Evolutionary conservation across 345 rosid genomes (phyloP), one percentile per base, ranked within the genome.

Genomic region (Eutrema japonicum): DNA sequence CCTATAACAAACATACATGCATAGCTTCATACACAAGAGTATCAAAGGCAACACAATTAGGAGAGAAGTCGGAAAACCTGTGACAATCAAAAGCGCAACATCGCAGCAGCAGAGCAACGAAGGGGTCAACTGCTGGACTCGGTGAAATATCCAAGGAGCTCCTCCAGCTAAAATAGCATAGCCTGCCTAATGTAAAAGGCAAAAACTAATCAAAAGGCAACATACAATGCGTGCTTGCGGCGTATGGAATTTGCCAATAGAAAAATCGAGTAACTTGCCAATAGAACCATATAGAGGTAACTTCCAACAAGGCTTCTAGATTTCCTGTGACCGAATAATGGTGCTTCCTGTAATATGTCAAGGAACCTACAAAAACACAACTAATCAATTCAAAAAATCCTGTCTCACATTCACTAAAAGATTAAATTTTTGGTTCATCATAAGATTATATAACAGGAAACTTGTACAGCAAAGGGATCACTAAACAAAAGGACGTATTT

Each of bases 331-430:
- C 94, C 97, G n/a, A 89, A 85, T 46, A 93, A 75, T 57, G 98
- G 94, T 72, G 98, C 97, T 71, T 93, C 98, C 33, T 93, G 94
- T 56, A 93, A 83, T 76, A 93, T 93, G 78, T 93, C 97, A 42
- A 89, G 86, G 66, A 93, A 93, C 84, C 98, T 91, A 53, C 29
- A 57, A 71, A n/a, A 36, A 57, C 53, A 71, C 5, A 67, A 72
- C 7, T 51, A 11, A 51, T 51, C 46, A 41, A 37, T 33, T 55
- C 41, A 22, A 59, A 38, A 13, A 38, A 6, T 18, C 64, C 1
- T 59, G 35, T 60, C 65, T 29, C 65, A 36, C 29, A 30, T 30
- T 30, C 0, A 30, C 32, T 30, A 30, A 30, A 30, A 30, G 32
- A 10, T 13, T 46, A 7, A 42, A 37, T 3, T 55, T 55, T 53